phyloP scores from a whole-genome alignment of 805 yeast genomes.

The Ogataea wickerhamii region DNA sequence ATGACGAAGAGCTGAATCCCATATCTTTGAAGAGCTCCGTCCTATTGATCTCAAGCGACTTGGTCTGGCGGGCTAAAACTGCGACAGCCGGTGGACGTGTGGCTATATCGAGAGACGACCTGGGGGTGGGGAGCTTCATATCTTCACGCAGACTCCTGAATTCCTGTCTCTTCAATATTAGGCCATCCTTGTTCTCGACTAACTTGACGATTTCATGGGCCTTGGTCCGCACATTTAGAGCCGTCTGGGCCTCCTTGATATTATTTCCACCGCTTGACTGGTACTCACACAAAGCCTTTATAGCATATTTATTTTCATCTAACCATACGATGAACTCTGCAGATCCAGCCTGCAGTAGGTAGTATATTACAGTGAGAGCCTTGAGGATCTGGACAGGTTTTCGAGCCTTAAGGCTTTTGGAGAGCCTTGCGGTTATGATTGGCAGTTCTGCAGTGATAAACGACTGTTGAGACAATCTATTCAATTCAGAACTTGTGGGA shows the following conservation, averaged over 20 bases:
- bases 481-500: slow-evolving; percentile 53
- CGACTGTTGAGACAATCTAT: slow-evolving; percentile 48
- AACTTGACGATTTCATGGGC: slow-evolving; percentile 33
- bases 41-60: slow-evolving; percentile 32
- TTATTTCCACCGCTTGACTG: slow-evolving; percentile 23
- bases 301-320: slow-evolving; percentile 35
- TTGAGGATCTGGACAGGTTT: slow-evolving; percentile 43
- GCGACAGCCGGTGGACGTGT: slow-evolving; percentile 23
- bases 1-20: slow-evolving; percentile 11
- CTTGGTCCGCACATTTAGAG: slow-evolving; percentile 37
- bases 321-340: slow-evolving; percentile 47
- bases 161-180: slow-evolving; percentile 39
- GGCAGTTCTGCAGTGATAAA: slow-evolving; percentile 36
- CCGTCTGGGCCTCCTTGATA: slow-evolving; percentile 17
- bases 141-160: slow-evolving; percentile 39
- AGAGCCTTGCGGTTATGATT: slow-evolving; percentile 38
- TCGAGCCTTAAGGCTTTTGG: slow-evolving; percentile 37
- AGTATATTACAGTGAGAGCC: slow-evolving; percentile 49
- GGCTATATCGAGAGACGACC: slow-evolving; percentile 25
- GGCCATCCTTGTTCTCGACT: slow-evolving; percentile 31
- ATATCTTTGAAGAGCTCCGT: slow-evolving; percentile 16
- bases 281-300: slow-evolving; percentile 29
- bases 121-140: slow-evolving; percentile 33
- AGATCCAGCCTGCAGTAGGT: slow-evolving; percentile 52
- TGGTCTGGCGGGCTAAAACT: slow-evolving; percentile 5